phyloP scores from a whole-genome alignment of 2,329 filamentous ascomycete genomes.

The Endothia cerciana region DNA sequence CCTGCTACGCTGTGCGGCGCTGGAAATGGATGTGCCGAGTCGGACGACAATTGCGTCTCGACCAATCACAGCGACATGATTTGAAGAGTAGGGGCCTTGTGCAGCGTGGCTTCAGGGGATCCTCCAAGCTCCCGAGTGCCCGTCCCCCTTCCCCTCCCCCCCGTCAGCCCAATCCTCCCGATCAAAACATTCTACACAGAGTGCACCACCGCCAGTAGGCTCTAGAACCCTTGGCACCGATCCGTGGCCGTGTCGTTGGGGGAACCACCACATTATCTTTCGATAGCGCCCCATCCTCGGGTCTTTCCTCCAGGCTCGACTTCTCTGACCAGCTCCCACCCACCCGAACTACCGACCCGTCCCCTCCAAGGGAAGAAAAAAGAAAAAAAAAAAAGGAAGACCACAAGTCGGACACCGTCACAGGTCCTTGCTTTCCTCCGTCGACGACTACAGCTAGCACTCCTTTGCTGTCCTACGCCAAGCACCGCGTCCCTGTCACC shows the following conservation, averaged over 20 bases:
- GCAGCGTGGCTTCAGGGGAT: conserved; percentile 19
- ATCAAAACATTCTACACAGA: too few relatives aligned
- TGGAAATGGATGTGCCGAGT: conserved; percentile 18
- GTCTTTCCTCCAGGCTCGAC: not conserved
- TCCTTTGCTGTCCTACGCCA: conserved; percentile 8
- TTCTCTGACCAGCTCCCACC: conserved; percentile 4
- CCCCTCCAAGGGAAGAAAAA: not conserved
- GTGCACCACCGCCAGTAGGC: too few relatives aligned
- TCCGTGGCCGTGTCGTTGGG: too few relatives aligned
- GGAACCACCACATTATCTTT: conserved; percentile 21
- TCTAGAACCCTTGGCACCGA: too few relatives aligned
- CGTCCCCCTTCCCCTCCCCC: not conserved
- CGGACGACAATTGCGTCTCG: conserved; percentile 10
- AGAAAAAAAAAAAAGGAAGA: not conserved
- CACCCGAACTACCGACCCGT: conserved; percentile 12
- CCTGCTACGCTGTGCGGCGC: not conserved
- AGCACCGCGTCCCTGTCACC: not conserved
- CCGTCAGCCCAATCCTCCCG: not conserved
- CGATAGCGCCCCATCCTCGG: conserved; percentile 20
- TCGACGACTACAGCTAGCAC: conserved; percentile 11
- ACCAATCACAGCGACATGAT: conserved; percentile 25
- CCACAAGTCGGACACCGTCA: not conserved
- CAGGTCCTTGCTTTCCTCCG: not conserved
- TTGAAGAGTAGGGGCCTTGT: conserved; percentile 17
- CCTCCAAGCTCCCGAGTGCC: not conserved